Base-by-base conservation (phyloP, 164 flowering plant genomes). In the Dillenia turbinata region DNA sequence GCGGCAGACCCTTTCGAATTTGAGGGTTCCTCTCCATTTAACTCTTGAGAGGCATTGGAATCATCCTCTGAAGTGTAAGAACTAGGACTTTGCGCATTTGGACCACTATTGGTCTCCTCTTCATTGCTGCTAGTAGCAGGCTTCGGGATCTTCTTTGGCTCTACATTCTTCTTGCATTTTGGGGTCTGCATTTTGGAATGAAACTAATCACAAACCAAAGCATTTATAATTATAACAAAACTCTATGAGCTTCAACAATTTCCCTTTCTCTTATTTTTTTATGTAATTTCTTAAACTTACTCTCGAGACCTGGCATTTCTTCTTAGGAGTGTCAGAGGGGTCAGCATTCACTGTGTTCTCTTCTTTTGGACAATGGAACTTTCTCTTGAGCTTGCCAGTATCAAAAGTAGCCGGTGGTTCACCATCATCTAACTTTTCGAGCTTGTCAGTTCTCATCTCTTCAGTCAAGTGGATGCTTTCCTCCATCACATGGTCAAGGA, bases 11-110 rank as follows among this genome's bases (percentile, higher is more conserved):
- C 59, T 62, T 69, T 66, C 0, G 79, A 48, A 12, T 75, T 71
- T 22, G 80, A 71, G 47, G 54, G 69, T 44, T 55, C 61, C 47
- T 53, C 81, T 24, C 72, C 80, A 48, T 70, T 79, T 19, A 69
- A 58, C 52, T 79, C 84, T n/a, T 76, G 78, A 16, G 81, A 74
- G 13, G 64, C 77, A 59, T 74, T 75, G 9, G 74, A 70, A 40
- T 77, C 89, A 54, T 80, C 81, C 33, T 79, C 82, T 12, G 85
- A 77, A 60, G 73, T 77, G 60, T n/a, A 68, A 47, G 54, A 63
- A 33, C 75, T 68, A 0, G 77, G 57, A 65, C 69, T 75, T 47
- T 78, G 79, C 16, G 66, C 69, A 56, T 69, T 73, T 9, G 47
- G 44, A 12, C 58, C 68, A 9, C 8, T 48, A 63, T 65, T 72